Evolutionary conservation across 2,329 filamentous ascomycete genomes (phyloP), one percentile per base, ranked within the genome.

Genomic region (Fonsecaea monophora): DNA sequence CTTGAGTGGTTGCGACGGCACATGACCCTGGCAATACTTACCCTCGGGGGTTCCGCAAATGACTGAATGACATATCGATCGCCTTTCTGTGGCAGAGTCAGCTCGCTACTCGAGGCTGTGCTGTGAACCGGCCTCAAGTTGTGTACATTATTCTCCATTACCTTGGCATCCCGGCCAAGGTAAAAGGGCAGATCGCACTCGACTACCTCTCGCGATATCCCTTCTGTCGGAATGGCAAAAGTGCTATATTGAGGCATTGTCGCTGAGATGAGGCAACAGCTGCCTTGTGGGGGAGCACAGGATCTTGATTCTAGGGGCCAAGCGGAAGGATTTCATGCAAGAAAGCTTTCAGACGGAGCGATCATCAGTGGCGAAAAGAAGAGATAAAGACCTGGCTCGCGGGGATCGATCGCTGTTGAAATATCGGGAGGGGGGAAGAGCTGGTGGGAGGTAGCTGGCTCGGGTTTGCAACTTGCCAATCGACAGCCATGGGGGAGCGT

Each of bases 121-220:
- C 62, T 42, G 15, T 18, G 32, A 21, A 37, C 35, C 12, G 12
- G 34, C 13, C 13, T 25, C 53, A 35, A 30, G 32, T 25, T 25
- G 25, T 25, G 25, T 66, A 66, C 64, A 59, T 48, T 54, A 32
- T 54, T 66, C n/a, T 63, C 60, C 53, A 68, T 40, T 4, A 68
- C 53, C 34, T 50, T 60, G 25, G 65, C 65, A 62, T 68, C 65
- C 6, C 53, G 53, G 21, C 65, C 65, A 50, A 68, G 58, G 35
- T 68, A 68, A n/a, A 61, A 42, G 13, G 61, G 45, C n/a, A 68
- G 48, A 40, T 68, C 65, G 15, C 56, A 35, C 58, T 68, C 65
- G 34, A 68, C 53, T 12, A 68, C 65, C 13, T 68, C 65, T 45
- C 57, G 64, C 54, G 57, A 68, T 55, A 68, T 53, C 42, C 56